Conservation (phyloP, 2,329 filamentous ascomycete species). For the Curvularia lunata region DNA sequence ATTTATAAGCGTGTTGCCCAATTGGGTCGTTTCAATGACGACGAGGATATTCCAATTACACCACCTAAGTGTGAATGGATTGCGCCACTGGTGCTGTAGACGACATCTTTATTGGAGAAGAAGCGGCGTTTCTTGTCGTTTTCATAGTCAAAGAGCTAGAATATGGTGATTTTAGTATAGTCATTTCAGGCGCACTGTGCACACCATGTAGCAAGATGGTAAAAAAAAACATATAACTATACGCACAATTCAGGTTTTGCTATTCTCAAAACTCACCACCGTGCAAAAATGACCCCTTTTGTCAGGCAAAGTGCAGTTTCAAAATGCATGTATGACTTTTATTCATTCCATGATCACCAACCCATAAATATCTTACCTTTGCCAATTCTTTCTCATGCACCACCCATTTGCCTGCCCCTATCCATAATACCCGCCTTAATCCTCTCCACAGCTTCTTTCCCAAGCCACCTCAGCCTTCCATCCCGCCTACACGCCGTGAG, state of each 20-base stretch:
- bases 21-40: conserved; percentile 71
- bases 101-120: background rate
- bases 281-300: background rate
- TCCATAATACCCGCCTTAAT: conserved; percentile 59
- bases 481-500: conserved; percentile 51
- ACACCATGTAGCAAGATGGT: background rate
- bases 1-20: conserved; percentile 70
- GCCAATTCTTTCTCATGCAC: background rate
- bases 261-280: background rate
- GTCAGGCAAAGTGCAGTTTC: background rate
- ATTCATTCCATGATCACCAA: background rate
- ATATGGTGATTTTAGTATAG: background rate
- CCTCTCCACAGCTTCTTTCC: conserved; percentile 62
- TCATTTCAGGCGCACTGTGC: background rate
- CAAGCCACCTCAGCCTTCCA: conserved; percentile 59
- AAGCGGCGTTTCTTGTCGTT: background rate
- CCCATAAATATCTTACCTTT: background rate
- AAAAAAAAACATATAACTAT: background rate
- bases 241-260: background rate
- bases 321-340: background rate
- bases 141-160: background rate
- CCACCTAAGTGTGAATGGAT: conserved; percentile 77
- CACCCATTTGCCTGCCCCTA: conserved; percentile 38
- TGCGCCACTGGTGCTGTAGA: conserved; percentile 8
- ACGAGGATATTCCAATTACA: conserved; percentile 74